phyloP scores from a whole-genome alignment of 2,329 filamentous ascomycete genomes.

The Ophioceras dolichostomum region DNA sequence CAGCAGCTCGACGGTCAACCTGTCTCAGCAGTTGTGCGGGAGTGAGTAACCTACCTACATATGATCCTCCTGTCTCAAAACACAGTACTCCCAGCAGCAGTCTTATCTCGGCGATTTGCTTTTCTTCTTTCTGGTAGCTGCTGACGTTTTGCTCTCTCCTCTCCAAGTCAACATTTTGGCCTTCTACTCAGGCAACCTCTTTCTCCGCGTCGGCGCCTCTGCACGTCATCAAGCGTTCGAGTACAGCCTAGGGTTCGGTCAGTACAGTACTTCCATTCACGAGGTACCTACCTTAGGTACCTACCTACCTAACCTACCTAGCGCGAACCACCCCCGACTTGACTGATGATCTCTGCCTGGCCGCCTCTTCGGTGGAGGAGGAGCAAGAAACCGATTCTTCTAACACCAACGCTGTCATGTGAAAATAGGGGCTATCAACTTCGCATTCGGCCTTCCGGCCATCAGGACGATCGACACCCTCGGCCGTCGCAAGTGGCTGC shows the following conservation, averaged over 20 bases:
- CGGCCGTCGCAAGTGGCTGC: slow-evolving; percentile 28
- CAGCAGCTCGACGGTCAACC: slow-evolving; percentile 17
- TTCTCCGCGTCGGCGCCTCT: slow-evolving; percentile 1
- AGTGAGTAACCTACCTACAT: slow-evolving; percentile 18
- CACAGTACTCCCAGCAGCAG: neutral
- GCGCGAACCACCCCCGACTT: too few species aligned
- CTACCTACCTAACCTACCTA: too few species aligned
- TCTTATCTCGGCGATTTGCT: too few species aligned
- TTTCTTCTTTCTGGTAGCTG: too few species aligned
- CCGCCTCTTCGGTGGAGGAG: too few species aligned
- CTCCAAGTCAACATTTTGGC: slow-evolving; percentile 25
- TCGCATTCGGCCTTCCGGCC: slow-evolving; percentile 26
- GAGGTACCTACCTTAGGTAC: too few species aligned
- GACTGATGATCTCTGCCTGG: too few species aligned
- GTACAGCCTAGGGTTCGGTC: slow-evolving; percentile 19
- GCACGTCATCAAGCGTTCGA: slow-evolving; percentile 12
- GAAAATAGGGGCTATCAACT: slow-evolving; percentile 27
- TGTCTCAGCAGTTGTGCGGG: slow-evolving; percentile 21
- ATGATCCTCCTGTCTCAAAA: neutral
- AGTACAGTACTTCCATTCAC: neutral
- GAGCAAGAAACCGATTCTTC: too few species aligned
- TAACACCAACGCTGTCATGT: too few species aligned
- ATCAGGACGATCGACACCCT: slow-evolving; percentile 26
- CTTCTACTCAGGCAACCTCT: slow-evolving; percentile 26
- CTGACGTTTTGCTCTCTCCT: neutral